Conservation (phyloP, 148 eudicot genomes). For the Fagopyrum esculentum region DNA sequence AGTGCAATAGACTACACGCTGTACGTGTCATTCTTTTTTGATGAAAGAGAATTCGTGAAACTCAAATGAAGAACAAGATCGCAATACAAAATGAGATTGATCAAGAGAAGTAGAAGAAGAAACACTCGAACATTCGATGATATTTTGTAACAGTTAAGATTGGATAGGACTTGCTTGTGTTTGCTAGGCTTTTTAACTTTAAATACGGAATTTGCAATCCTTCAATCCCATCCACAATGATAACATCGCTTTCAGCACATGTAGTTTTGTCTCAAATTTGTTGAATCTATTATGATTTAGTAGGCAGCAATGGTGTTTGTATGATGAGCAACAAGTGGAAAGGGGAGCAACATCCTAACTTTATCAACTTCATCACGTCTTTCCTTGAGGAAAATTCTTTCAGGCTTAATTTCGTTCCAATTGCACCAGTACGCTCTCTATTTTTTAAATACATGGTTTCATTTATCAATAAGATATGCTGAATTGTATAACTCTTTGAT, state of each 20-base stretch:
- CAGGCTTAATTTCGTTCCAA: conserved; percentile 65
- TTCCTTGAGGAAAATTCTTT: conserved; percentile 67
- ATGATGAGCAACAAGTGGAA: conserved; percentile 86
- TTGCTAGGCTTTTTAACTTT: too few species aligned
- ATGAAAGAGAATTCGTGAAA: too few species aligned
- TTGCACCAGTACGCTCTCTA: conserved; percentile 60
- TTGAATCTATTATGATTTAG: conserved; percentile 11
- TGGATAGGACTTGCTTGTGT: too few species aligned
- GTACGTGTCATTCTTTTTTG: too few species aligned
- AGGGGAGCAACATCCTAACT: conserved; percentile 74
- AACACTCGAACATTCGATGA: too few species aligned
- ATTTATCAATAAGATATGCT: not conserved
- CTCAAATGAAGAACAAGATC: too few species aligned
- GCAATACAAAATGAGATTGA: too few species aligned
- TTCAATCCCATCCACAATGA: too few species aligned
- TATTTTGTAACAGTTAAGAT: too few species aligned
- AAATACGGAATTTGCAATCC: too few species aligned
- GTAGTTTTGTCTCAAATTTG: not conserved
- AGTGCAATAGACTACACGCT: too few species aligned
- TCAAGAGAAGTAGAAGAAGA: too few species aligned
- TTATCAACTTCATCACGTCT: conserved; percentile 63
- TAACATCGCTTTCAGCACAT: not conserved
- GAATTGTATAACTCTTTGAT: not conserved
- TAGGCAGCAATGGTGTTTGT: conserved; percentile 73
- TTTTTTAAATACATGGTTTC: not conserved